A percentile compares a stretch with the other conserved stretches of the same genome.
Evolutionary conservation across 2,329 filamentous ascomycete species (phyloP).

Genomic region (Fusarium penzigii): DNA sequence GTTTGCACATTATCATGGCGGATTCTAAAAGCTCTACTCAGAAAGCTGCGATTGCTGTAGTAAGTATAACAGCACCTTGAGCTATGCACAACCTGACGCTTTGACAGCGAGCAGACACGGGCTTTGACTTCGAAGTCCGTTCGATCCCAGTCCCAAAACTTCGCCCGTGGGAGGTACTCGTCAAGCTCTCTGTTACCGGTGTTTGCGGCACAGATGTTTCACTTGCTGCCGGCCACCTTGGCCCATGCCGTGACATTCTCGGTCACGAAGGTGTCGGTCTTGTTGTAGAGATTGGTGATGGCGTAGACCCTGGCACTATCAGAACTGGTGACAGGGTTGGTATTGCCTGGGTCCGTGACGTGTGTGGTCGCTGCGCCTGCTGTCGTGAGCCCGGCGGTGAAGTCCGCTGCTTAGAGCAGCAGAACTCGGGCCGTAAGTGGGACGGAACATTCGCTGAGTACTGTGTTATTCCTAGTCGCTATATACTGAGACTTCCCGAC

Average conservation of each 20-base stretch:
- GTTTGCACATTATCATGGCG: not conserved
- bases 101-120: conserved; percentile 5
- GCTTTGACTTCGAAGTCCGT: conserved; percentile 5
- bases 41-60: conserved; percentile 4
- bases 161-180: conserved; percentile 16
- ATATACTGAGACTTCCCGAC: conserved; percentile 31
- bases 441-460: conserved; percentile 45
- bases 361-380: conserved; percentile 35
- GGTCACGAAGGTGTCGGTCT: conserved; percentile 23
- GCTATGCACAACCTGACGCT: not conserved
- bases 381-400: conserved; percentile 38
- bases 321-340: conserved; percentile 10
- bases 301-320: conserved; percentile 1
- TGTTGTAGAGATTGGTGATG: conserved; percentile 8
- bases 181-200: conserved; percentile 15
- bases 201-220: conserved; percentile 22
- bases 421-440: conserved; percentile 35
- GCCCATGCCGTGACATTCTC: conserved; percentile 15
- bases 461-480: conserved; percentile 36
- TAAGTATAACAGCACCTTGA: not conserved
- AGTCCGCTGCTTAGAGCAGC: conserved; percentile 35
- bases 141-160: conserved; percentile 2
- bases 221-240: conserved; percentile 17
- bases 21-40: not conserved
- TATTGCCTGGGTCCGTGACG: conserved; percentile 26